phyloP scores from a whole-genome alignment of 129 eudicot genomes.

The Centaurea solstitialis region DNA sequence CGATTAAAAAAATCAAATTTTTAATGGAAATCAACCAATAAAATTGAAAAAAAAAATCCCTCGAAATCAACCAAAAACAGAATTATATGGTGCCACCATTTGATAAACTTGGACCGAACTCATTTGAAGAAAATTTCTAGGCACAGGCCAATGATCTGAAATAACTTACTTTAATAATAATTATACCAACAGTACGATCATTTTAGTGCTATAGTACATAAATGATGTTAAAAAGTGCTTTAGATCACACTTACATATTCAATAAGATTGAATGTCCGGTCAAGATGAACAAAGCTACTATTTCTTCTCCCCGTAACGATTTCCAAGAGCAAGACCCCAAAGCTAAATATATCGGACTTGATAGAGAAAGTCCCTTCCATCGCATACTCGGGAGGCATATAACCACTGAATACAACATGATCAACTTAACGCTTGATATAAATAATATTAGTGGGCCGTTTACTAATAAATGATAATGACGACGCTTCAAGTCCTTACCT shows the following conservation, averaged over 20 bases:
- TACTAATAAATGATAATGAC: no score
- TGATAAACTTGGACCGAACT: not conserved
- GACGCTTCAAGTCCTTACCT: no score
- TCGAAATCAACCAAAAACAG: no score
- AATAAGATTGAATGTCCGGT: conserved; percentile 32
- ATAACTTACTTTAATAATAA: no score
- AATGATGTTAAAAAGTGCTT: not conserved
- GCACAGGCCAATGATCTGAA: not conserved
- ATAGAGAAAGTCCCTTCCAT: conserved; percentile 25
- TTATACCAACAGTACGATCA: not conserved
- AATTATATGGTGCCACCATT: no score
- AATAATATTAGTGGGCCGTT: not conserved
- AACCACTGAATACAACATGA: conserved; percentile 17
- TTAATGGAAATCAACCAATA: no score
- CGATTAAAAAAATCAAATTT: no score
- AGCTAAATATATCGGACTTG: conserved; percentile 27
- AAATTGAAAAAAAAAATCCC: no score
- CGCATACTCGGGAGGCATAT: conserved; percentile 34
- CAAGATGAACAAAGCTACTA: conserved; percentile 18
- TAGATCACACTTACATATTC: conserved; percentile 42
- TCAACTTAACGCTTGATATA: not conserved
- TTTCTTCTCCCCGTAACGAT: conserved; percentile 19
- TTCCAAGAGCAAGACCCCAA: conserved; percentile 33
- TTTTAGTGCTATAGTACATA: not conserved
- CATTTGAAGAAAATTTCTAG: not conserved